A percentile compares a stretch with the other conserved stretches of the same genome.
Conservation (phyloP, 805 yeast genomes). For the Ogataea nitratoaversa region DNA sequence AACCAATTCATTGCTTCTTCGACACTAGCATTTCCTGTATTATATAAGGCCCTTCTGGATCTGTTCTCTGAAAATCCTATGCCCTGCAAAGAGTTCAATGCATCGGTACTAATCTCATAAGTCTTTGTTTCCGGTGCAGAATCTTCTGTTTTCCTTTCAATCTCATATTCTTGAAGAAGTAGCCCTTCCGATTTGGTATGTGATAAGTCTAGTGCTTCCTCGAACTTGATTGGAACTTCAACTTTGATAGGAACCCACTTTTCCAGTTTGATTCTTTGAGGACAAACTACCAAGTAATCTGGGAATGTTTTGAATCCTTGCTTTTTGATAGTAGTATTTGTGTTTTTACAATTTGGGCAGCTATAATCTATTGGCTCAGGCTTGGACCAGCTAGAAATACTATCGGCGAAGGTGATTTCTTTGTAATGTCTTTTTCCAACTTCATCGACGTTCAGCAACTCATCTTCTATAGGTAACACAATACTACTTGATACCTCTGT, state of each 20-base stretch:
- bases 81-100: constrained; percentile 49
- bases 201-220: constrained; percentile 40
- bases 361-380: constrained; percentile 58
- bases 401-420: constrained; percentile 44
- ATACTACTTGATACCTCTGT: constrained; percentile 58
- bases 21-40: constrained; percentile 58
- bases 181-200: constrained; percentile 38
- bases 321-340: constrained; percentile 35
- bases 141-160: constrained; percentile 29
- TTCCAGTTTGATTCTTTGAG: constrained; percentile 74
- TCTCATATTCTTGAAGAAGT: constrained; percentile 35
- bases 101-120: constrained; percentile 54
- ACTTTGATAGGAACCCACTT: constrained; percentile 90
- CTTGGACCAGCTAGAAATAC: constrained; percentile 41
- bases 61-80: constrained; percentile 88
- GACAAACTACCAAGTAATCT: constrained; percentile 61
- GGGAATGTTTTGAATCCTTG: constrained; percentile 64
- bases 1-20: constrained; percentile 91
- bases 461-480: constrained; percentile 52
- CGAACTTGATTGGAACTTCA: constrained; percentile 60
- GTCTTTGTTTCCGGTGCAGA: no score
- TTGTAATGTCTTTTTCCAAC: constrained; percentile 46
- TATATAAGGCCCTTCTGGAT: constrained; percentile 60
- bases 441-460: constrained; percentile 34
- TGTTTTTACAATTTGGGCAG: constrained; percentile 52